Evolutionary conservation across 1,284 basidiomycete species (phyloP), one percentile per base, ranked within the genome.

Genomic region (Papiliotrema nemorosa): DNA sequence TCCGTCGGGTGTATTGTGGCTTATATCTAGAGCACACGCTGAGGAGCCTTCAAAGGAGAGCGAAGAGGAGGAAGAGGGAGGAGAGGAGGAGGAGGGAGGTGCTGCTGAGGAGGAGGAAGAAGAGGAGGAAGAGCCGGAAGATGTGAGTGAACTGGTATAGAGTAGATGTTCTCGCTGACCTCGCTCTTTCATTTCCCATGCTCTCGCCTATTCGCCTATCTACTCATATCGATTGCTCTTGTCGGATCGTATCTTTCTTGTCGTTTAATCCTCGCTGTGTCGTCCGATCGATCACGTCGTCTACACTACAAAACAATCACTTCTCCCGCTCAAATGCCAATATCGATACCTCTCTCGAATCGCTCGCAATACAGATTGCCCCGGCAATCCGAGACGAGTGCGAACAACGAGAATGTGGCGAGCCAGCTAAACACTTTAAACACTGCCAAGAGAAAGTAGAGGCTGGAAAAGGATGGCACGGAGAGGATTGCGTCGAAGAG

Each of bases 401-500:
- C 76, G 80, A 85, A 67, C 70, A 82, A 59, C 73, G 80, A 20
- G 82, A 85, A 62, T 94, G 91, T 67, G 81, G 80, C 44, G 76
- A 82, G 39, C 75, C 85, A 56, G 79, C 84, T 40, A 84, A 88
- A 73, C 91, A 96, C 78, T 94, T 94, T 76, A 81, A 86, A 59
- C 87, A 92, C 69, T 96, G 91, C 76, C 81, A 87, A 67, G 87
- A 93, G 74, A 90, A 90, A 76, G 58, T 73, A 46, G 77, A 84
- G 55, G 79, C 77, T 27, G 90, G 90, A 36, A 72, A 91, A 66
- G 89, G 88, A 42, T 89, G 82, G 81, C 84, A 88, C 70, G 82
- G 82, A 58, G 90, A 93, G 79, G 88, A 90, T 70, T 93, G 90
- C 70, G 87, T 92, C 45, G 90, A 91, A 77, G 90, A 93, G 80